Conservation (phyloP, 257 asterid genomes). For the Lycium ferocissimum region DNA sequence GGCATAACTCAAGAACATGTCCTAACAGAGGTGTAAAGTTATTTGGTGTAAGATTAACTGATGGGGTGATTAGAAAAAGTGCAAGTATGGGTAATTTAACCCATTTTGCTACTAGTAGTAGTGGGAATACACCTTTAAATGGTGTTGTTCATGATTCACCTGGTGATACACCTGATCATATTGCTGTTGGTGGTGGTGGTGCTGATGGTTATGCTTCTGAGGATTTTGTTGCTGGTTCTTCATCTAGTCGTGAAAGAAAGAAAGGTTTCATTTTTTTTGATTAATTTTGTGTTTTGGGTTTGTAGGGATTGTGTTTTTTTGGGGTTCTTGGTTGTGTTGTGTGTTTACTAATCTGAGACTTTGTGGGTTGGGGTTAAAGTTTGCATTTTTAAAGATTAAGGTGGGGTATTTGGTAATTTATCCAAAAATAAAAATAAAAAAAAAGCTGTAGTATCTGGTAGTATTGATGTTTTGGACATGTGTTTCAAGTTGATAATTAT, state of each 20-base stretch:
- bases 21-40: conserved; percentile 99
- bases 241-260: conserved; percentile 92
- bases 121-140: conserved; percentile 58
- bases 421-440: neutral
- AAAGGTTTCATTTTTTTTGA: conserved; percentile 57
- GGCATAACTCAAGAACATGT: conserved; percentile 96
- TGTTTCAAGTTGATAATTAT: neutral
- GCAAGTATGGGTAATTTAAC: conserved; percentile 98
- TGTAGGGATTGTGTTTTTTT: neutral
- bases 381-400: neutral
- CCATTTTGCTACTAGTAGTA: conserved; percentile 61
- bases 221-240: conserved; percentile 90
- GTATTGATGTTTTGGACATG: neutral
- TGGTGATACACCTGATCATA: conserved; percentile 87
- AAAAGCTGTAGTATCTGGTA: neutral
- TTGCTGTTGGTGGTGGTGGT: conserved; percentile 66
- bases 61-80: conserved; percentile 97
- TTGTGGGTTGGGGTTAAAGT: neutral
- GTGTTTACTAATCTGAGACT: neutral
- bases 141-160: conserved; percentile 76
- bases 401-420: neutral
- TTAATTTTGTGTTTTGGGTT: neutral
- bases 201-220: conserved; percentile 96
- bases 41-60: conserved; percentile 97
- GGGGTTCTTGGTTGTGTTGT: neutral